Conservation (phyloP, 2,329 filamentous ascomycete species). For the Ceratocystis huliohia region DNA sequence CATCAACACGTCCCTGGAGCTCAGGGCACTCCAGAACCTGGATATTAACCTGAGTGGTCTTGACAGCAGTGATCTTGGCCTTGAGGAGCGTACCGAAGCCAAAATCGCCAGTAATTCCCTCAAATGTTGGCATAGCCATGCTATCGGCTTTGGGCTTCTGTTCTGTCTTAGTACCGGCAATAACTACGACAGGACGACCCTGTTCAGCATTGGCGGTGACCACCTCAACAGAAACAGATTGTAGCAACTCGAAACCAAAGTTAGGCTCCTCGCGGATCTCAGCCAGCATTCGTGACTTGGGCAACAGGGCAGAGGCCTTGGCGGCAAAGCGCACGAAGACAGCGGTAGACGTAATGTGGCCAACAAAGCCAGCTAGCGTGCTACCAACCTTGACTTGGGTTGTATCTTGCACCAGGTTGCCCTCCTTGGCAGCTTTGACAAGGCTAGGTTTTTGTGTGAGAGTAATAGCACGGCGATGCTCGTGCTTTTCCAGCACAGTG, state of each 20-base stretch:
- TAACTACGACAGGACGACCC: constrained; percentile 48
- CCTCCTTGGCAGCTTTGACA: constrained; percentile 58
- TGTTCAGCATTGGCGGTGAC: constrained; percentile 58
- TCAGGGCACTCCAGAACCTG: constrained; percentile 60
- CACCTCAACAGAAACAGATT: constrained; percentile 62
- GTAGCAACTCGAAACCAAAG: constrained; percentile 66
- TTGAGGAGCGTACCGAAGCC: constrained; percentile 59
- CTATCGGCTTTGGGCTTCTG: constrained; percentile 26
- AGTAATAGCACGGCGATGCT: constrained; percentile 59
- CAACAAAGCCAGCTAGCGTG: constrained; percentile 64
- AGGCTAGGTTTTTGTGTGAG: constrained; percentile 76
- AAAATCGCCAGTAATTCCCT: constrained; percentile 52
- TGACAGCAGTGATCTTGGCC: constrained; percentile 69
- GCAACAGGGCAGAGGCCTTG: constrained; percentile 63
- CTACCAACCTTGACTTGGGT: constrained; percentile 59
- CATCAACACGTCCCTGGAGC: constrained; percentile 81
- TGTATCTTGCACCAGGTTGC: constrained; percentile 58
- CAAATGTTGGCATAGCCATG: constrained; percentile 24
- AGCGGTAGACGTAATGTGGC: constrained; percentile 68
- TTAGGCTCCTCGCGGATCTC: constrained; percentile 54
- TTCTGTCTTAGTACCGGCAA: constrained; percentile 37
- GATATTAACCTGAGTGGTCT: constrained; percentile 86
- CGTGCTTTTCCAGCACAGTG: constrained; percentile 76
- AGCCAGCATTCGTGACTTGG: constrained; percentile 63
- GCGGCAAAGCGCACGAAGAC: constrained; percentile 82